A percentile compares a stretch with the other conserved stretches of the same genome.
Conservation (phyloP, 257 asterid genomes). For the Solanum lycopersicoides region DNA sequence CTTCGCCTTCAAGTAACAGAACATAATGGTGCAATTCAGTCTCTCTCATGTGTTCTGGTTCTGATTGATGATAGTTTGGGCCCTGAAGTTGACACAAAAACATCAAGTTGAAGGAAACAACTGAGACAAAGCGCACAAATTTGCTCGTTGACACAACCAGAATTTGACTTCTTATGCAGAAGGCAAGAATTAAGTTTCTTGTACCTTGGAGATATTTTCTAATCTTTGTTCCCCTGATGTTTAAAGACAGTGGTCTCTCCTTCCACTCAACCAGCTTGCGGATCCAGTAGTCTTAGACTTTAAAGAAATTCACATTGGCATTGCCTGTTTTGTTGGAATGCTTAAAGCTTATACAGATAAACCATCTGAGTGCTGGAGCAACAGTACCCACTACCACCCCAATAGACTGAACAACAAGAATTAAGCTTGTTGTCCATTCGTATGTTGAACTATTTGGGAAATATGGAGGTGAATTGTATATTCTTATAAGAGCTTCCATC, state of each 20-base stretch:
- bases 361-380: constrained; percentile 25
- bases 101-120: constrained; percentile 7
- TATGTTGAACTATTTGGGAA: constrained; percentile 9
- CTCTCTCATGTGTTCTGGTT: constrained; percentile 4
- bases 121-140: constrained; percentile 9
- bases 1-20: constrained; percentile 39
- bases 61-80: background rate
- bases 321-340: background rate
- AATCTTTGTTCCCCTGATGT: constrained; percentile 15
- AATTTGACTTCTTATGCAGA: constrained; percentile 18
- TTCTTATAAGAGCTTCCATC: constrained; percentile 14
- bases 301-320: background rate
- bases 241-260: constrained; percentile 15
- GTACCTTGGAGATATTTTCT: constrained; percentile 19
- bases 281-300: constrained; percentile 28
- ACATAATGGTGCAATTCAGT: constrained; percentile 18
- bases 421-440: constrained; percentile 14
- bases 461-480: background rate
- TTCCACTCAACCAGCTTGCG: constrained; percentile 33
- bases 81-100: constrained; percentile 1
- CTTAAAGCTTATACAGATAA: constrained; percentile 4
- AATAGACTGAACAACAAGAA: constrained; percentile 17
- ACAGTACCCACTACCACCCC: constrained; percentile 22
- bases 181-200: constrained; percentile 15
- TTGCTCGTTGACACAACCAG: constrained; percentile 22